These are phyloP conservation scores for Fusarium mexicanum DNA, from an alignment of 2,329 filamentous ascomycete genomes.

Conservation along the genomic window DNA sequence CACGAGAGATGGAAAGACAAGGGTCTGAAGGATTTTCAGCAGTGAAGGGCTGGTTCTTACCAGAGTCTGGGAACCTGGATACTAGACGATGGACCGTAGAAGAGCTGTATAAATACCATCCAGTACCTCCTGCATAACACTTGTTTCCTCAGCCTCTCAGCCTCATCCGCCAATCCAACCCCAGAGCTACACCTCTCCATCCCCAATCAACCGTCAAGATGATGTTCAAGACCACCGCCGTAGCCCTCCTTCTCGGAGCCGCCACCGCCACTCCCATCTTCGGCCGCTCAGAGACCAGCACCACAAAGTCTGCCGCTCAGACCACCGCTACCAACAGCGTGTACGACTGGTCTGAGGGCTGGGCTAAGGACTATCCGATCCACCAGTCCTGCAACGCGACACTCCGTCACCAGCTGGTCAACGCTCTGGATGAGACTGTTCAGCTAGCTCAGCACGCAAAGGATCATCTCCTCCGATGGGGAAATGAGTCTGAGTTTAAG, in stretches of 20 bases:
- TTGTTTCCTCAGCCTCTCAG: conserved; percentile 31
- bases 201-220: conserved; percentile 25
- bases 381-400: conserved; percentile 74
- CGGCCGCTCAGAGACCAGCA: conserved; percentile 37
- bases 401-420: conserved; percentile 63
- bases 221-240: conserved; percentile 41
- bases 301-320: conserved; percentile 28
- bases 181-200: conserved; percentile 1
- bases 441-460: conserved; percentile 68
- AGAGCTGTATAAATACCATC: conserved; percentile 35
- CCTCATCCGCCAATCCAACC: conserved; percentile 12
- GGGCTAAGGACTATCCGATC: conserved; percentile 57
- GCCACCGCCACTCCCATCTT: conserved; percentile 44
- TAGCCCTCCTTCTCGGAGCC: conserved; percentile 40
- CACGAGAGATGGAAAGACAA: neutral
- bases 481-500: conserved; percentile 67
- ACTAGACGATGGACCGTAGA: neutral
- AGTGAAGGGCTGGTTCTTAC: neutral
- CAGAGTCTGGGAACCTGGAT: conserved; percentile 1
- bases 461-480: conserved; percentile 68
- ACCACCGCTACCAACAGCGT: conserved; percentile 28
- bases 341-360: conserved; percentile 49
- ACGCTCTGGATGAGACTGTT: conserved; percentile 67
- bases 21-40: neutral
- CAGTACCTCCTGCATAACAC: conserved; percentile 6